Evolutionary conservation across 73 alveolate genomes (phyloP), one percentile per base, ranked within the genome.

Genomic region (Breviolum minutum): DNA sequence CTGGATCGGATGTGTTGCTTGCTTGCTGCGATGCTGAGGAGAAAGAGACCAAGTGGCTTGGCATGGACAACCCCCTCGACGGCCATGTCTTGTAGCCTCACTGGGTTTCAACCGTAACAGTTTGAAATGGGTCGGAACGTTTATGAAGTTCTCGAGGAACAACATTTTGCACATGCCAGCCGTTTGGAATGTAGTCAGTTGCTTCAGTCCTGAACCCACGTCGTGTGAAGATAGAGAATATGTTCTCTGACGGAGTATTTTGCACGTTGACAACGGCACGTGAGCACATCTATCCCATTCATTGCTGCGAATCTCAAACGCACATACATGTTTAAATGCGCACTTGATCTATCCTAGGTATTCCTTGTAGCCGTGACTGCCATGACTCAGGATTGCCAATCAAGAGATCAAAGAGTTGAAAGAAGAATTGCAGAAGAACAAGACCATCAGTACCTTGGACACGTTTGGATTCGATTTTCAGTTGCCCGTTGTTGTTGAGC

Each of bases 371-470:
- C 54, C 54, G 54, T 40, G 54, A 40, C 54, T 40, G 54, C 54
- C 69, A 16, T 6, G 69, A 14, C 86, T 32, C n/a, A 92, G 97
- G 97, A 92, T 92, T 66, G 97, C 97, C 68, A 92, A 92, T 79
- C 91, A 94, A 30, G 99, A 94, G 32, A 94, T 94, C 84, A 94
- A 94, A 74, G 99, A 94, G 94, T 63, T 94, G 86, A 94, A 94
- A 29, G 99, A 94, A 40, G 99, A 94, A 32, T 61, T 94, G 74
- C 99, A 94, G 94, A 94, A 94, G 94, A 94, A 94, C 94, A 94
- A 94, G 94, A 94, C 99, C 86, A 94, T 94, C 94, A 94, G 99
- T 60, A 9, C 13, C 68, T 82, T 82, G 20, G 9, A 30, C 16
- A 20, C 26, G n/a, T 81, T 81, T 30, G 70, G 73, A n/a, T 19